Conservation (phyloP, 2,329 filamentous ascomycete genomes). For the Penicillium sp. region DNA sequence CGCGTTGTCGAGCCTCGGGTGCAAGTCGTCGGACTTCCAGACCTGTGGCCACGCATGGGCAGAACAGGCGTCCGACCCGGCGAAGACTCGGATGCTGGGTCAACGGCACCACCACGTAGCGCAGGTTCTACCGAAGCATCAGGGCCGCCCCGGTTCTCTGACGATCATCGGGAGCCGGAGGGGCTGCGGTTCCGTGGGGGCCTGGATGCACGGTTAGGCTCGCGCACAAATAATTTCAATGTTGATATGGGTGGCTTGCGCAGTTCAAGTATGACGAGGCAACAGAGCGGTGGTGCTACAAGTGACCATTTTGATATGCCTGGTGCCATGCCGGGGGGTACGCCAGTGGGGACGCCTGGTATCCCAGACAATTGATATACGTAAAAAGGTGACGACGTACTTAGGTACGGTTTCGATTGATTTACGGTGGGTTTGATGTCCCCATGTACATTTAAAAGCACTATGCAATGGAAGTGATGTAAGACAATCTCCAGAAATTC, state of each 20-base stretch:
- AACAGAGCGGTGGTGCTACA: conserved; percentile 28
- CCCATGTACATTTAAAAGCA: background rate
- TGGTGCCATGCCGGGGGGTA: conserved; percentile 34
- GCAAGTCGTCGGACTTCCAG: conserved; percentile 62
- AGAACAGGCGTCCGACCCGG: conserved; percentile 45
- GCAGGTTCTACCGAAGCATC: conserved; percentile 30
- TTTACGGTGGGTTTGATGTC: background rate
- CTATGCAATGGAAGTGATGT: background rate
- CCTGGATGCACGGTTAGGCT: conserved; percentile 28
- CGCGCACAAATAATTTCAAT: conserved; percentile 37
- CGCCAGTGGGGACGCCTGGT: conserved; percentile 6
- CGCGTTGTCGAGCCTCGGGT: conserved; percentile 64
- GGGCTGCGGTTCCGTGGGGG: conserved; percentile 36
- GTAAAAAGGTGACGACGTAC: background rate
- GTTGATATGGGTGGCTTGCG: conserved; percentile 32
- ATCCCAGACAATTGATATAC: background rate
- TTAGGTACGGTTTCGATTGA: background rate
- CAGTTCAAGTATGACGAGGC: conserved; percentile 33
- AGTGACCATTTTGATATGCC: conserved; percentile 41
- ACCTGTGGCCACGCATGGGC: conserved; percentile 60
- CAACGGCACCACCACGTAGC: conserved; percentile 32
- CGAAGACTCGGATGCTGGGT: conserved; percentile 42
- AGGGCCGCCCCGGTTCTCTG: conserved; percentile 21
- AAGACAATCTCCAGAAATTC: background rate
- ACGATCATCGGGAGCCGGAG: conserved; percentile 28